Evolutionary conservation across 257 asterid genomes (phyloP).

Genomic region (Solanum verrucosum): DNA sequence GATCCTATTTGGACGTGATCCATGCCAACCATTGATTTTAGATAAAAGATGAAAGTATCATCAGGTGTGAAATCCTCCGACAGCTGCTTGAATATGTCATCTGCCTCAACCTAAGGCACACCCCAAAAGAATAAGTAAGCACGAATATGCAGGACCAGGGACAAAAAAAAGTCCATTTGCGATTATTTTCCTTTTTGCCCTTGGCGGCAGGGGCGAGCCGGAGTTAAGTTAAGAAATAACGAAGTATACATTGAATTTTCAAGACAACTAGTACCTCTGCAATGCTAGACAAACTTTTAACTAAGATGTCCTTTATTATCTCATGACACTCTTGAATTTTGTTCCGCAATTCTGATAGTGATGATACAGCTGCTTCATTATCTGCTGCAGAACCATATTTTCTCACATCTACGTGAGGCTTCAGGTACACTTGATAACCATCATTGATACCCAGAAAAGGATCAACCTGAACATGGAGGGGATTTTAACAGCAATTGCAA

Average conservation of each 20-base stretch:
- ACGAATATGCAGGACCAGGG: constrained; percentile 1
- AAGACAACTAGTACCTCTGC: constrained; percentile 39
- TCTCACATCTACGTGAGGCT: constrained; percentile 43
- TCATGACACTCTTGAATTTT: constrained; percentile 49
- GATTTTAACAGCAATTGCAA: background rate
- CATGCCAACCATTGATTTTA: constrained; percentile 54
- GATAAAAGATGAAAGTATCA: constrained; percentile 70
- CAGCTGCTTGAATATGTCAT: constrained; percentile 56
- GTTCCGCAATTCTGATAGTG: constrained; percentile 39
- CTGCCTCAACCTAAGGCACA: constrained; percentile 43
- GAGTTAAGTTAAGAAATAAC: background rate
- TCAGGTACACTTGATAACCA: constrained; percentile 67
- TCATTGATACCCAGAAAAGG: constrained; percentile 77
- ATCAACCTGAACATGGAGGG: constrained; percentile 44
- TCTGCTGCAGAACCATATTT: constrained; percentile 57
- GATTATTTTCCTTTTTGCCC: background rate
- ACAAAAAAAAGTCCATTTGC: background rate
- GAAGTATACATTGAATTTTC: background rate
- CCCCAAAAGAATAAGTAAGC: background rate
- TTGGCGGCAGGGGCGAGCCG: background rate
- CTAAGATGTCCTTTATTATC: constrained; percentile 32
- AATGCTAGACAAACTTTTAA: constrained; percentile 45
- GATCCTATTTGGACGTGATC: constrained; percentile 43
- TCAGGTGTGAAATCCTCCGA: constrained; percentile 78
- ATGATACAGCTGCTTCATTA: constrained; percentile 57